Percentiles rank a stretch among this genome's conserved stretches.
phyloP scores from a whole-genome alignment of 495 filamentous ascomycete species.

The Neurospora sp. region DNA sequence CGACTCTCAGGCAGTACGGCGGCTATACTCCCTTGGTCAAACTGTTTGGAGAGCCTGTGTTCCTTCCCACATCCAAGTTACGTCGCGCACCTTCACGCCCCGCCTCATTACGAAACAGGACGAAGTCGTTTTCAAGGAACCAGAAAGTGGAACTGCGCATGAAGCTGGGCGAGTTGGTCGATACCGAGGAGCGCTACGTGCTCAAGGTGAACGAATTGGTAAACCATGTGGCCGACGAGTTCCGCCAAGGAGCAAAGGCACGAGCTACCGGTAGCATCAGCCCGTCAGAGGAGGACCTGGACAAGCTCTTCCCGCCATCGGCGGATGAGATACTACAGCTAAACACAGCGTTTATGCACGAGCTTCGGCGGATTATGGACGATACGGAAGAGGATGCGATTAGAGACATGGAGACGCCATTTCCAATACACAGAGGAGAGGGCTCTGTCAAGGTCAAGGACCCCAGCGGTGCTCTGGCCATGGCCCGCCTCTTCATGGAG shows the following conservation, averaged over 20 bases:
- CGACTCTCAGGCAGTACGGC: constrained; percentile 57
- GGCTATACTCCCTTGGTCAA: constrained; percentile 62
- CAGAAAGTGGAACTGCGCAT: constrained; percentile 77
- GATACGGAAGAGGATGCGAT: constrained; percentile 74
- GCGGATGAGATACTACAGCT: constrained; percentile 66
- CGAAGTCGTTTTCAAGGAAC: constrained; percentile 60
- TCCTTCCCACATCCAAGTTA: constrained; percentile 79
- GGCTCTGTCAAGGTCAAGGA: constrained; percentile 52
- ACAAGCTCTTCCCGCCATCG: constrained; percentile 69
- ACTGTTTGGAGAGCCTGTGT: constrained; percentile 70
- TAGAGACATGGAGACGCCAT: constrained; percentile 47
- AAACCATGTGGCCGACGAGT: constrained; percentile 63
- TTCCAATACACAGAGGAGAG: constrained; percentile 28
- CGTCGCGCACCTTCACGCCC: constrained; percentile 81
- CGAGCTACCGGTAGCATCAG: constrained; percentile 53
- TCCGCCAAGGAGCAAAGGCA: constrained; percentile 53
- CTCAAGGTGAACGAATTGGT: constrained; percentile 73
- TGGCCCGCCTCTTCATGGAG: constrained; percentile 69
- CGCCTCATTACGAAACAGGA: constrained; percentile 57
- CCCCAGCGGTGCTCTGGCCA: constrained; percentile 59
- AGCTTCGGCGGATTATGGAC: constrained; percentile 65
- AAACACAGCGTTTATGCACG: constrained; percentile 68
- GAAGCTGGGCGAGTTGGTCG: constrained; percentile 84
- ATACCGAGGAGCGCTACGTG: constrained; percentile 92
- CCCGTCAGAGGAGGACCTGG: constrained; percentile 60